These are phyloP conservation scores for Pseudocercospora crystallina DNA, from an alignment of 2,329 filamentous ascomycete species.

Conservation along the genomic window DNA sequence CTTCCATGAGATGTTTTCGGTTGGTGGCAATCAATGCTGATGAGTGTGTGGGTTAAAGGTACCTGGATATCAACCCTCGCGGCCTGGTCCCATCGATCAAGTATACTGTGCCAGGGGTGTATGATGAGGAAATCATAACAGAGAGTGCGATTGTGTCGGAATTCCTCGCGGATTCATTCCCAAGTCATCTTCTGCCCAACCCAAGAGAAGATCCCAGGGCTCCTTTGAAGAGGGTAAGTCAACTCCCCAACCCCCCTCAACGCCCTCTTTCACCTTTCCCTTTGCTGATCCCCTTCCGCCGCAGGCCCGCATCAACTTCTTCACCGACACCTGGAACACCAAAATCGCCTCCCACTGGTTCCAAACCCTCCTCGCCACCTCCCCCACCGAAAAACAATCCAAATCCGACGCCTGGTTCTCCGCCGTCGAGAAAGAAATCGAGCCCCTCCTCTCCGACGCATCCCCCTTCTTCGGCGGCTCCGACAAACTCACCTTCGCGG, in stretches of 20 bases:
- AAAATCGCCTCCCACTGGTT: constrained; percentile 55
- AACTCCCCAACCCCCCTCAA: no score
- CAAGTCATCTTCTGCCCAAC: constrained; percentile 64
- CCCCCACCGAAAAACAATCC: constrained; percentile 52
- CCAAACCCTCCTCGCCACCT: constrained; percentile 49
- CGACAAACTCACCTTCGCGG: constrained; percentile 65
- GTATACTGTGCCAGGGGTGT: constrained; percentile 52
- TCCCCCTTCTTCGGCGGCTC: constrained; percentile 48
- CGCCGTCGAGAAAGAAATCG: constrained; percentile 67
- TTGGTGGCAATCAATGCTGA: not conserved
- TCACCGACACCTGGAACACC: constrained; percentile 67
- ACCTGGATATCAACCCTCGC: constrained; percentile 74
- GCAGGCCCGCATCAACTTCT: constrained; percentile 69
- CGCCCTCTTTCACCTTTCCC: not conserved
- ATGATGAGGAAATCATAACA: constrained; percentile 62
- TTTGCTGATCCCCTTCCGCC: constrained; percentile 40
- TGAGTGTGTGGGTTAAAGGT: constrained; percentile 53
- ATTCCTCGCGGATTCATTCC: constrained; percentile 69
- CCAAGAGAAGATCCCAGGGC: constrained; percentile 50
- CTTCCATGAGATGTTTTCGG: constrained; percentile 62
- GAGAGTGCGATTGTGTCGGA: constrained; percentile 73
- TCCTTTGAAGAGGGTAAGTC: constrained; percentile 7
- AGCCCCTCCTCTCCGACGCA: constrained; percentile 61
- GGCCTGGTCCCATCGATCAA: constrained; percentile 72
- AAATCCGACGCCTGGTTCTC: constrained; percentile 54